Percentiles rank a stretch among this genome's conserved stretches.
Conservation (phyloP, 2,329 filamentous ascomycete genomes). For the Alternaria incomplexa region DNA sequence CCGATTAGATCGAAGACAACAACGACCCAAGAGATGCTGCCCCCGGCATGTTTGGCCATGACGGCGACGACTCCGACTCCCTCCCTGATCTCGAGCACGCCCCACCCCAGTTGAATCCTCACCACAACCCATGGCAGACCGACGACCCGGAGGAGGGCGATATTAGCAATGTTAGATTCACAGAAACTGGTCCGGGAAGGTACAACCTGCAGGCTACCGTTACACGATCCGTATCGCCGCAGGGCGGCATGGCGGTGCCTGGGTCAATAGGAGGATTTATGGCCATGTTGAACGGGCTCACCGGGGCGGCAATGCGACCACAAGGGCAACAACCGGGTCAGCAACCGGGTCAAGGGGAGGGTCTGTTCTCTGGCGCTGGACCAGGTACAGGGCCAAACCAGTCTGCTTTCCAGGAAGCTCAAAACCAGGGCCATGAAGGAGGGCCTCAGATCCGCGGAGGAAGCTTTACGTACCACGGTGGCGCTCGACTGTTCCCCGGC, state of each 20-base stretch:
- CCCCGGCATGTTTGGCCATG: constrained; percentile 27
- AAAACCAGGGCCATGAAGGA: constrained; percentile 18
- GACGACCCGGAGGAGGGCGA: constrained; percentile 59
- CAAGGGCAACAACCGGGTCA: constrained; percentile 13
- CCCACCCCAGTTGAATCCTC: constrained; percentile 38
- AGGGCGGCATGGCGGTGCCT: constrained; percentile 26
- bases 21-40: constrained; percentile 66
- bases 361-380: constrained; percentile 16
- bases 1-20: constrained; percentile 55
- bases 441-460: constrained; percentile 18
- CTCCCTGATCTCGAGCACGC: constrained; percentile 37
- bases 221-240: constrained; percentile 40
- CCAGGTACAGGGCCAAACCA: constrained; percentile 7
- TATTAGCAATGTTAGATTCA: constrained; percentile 55
- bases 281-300: constrained; percentile 55
- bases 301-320: constrained; percentile 40
- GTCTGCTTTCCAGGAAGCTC: constrained; percentile 22
- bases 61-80: constrained; percentile 35
- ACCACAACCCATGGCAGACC: constrained; percentile 58
- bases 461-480: constrained; percentile 41
- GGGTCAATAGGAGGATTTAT: constrained; percentile 51
- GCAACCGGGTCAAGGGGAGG: constrained; percentile 24
- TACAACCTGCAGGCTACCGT: constrained; percentile 46
- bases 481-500: constrained; percentile 55
- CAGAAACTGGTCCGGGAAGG: constrained; percentile 41